Evolutionary conservation across 2,329 filamentous ascomycete genomes (phyloP).

Genomic region (Neofusicoccum laricinum): DNA sequence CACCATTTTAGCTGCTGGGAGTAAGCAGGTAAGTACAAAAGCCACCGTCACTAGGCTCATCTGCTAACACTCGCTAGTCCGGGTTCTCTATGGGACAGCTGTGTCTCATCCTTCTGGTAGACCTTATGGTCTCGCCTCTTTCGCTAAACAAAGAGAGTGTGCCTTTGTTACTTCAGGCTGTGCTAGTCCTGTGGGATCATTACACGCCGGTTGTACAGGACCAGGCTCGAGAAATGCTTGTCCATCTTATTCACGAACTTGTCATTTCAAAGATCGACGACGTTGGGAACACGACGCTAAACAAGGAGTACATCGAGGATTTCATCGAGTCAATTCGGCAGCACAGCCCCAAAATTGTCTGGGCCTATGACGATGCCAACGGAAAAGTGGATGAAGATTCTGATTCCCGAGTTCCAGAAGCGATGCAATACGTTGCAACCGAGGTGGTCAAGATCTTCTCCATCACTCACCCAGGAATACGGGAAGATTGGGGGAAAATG

Average conservation of each 20-base stretch:
- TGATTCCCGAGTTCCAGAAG: conserved; percentile 75
- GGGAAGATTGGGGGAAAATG: conserved; percentile 86
- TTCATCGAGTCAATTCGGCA: conserved; percentile 83
- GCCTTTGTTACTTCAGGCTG: conserved; percentile 82
- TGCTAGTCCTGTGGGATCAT: conserved; percentile 95
- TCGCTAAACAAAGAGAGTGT: conserved; percentile 76
- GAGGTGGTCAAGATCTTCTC: conserved; percentile 85
- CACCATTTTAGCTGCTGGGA: conserved; percentile 76
- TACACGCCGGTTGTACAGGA: conserved; percentile 94
- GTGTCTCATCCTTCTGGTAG: conserved; percentile 88
- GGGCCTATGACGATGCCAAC: conserved; percentile 92
- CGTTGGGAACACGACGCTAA: conserved; percentile 59
- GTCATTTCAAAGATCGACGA: conserved; percentile 78
- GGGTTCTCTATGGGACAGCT: conserved; percentile 91
- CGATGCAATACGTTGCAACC: conserved; percentile 81
- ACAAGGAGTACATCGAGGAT: conserved; percentile 76
- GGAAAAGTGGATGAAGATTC: conserved; percentile 68
- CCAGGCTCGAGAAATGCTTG: conserved; percentile 94
- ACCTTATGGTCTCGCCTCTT: conserved; percentile 91
- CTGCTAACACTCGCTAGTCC: conserved; percentile 42
- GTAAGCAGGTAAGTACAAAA: conserved; percentile 63
- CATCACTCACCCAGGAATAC: conserved; percentile 78
- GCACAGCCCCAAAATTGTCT: conserved; percentile 81
- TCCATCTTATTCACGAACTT: conserved; percentile 93
- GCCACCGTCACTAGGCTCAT: not conserved